These are phyloP conservation scores for Picochlorum sp. DNA, from an alignment of 139 green algal genomes.

Conservation along the genomic window DNA sequence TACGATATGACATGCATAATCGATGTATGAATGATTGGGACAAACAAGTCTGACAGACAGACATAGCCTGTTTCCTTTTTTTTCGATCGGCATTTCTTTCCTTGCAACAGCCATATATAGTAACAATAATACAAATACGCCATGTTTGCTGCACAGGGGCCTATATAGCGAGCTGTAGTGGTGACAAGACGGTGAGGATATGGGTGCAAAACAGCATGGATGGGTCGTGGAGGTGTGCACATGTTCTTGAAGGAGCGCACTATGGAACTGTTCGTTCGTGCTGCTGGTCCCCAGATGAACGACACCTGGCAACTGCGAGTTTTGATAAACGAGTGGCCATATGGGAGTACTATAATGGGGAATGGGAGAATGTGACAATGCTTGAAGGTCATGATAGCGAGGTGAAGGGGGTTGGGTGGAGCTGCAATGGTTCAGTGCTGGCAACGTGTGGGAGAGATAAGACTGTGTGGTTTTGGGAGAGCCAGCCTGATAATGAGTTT, in stretches of 20 bases:
- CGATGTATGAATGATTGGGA: too few relatives aligned
- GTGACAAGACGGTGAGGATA: constrained; percentile 82
- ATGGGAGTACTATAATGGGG: constrained; percentile 54
- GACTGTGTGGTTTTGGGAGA: constrained; percentile 95
- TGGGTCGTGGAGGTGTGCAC: constrained; percentile 38
- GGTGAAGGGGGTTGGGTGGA: constrained; percentile 90
- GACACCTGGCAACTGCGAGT: constrained; percentile 65
- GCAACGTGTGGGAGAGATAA: constrained; percentile 92
- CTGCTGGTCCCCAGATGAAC: constrained; percentile 71
- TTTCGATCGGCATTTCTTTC: too few relatives aligned
- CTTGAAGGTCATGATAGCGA: constrained; percentile 92
- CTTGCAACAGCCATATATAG: neutral
- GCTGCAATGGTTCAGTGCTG: constrained; percentile 54
- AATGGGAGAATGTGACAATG: constrained; percentile 68
- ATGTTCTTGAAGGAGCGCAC: constrained; percentile 71
- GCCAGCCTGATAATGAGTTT: constrained; percentile 66
- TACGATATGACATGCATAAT: too few relatives aligned
- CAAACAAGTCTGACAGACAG: too few relatives aligned
- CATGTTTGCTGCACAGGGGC: too few relatives aligned
- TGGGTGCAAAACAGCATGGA: constrained; percentile 36
- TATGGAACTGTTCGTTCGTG: constrained; percentile 63
- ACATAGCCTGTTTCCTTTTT: too few relatives aligned
- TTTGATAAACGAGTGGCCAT: constrained; percentile 83
- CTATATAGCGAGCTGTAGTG: constrained; percentile 73
- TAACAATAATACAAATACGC: neutral